Percentiles rank a stretch among this genome's conserved stretches.
Conservation (phyloP, 352 stramenopile genomes). For the Phytopythium boreale region DNA sequence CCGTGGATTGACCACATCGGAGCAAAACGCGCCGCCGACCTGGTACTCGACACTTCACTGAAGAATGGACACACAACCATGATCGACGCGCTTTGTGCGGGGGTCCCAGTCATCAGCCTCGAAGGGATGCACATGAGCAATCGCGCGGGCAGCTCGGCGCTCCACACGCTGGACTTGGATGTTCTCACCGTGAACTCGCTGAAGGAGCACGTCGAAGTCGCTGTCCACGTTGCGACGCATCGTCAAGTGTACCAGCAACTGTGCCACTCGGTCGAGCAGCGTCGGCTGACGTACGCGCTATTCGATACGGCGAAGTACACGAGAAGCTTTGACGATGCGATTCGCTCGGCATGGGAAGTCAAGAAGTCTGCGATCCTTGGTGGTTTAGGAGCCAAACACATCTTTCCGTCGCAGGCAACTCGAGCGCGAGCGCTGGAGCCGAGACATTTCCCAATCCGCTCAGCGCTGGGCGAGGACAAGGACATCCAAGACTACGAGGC, state of each 20-base stretch:
- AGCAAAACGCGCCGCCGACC: constrained; percentile 61
- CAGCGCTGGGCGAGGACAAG: constrained; percentile 30
- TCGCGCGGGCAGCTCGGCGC: constrained; percentile 51
- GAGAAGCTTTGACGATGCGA: constrained; percentile 34
- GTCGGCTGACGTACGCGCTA: constrained; percentile 41
- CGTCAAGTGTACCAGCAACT: constrained; percentile 28
- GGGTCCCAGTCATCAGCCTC: constrained; percentile 69
- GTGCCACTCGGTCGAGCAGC: constrained; percentile 35
- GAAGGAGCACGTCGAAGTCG: constrained; percentile 82
- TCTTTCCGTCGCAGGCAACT: constrained; percentile 30
- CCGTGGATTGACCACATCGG: constrained; percentile 82
- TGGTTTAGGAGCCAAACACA: constrained; percentile 15
- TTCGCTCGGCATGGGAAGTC: constrained; percentile 48
- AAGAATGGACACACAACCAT: constrained; percentile 87
- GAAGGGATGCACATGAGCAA: constrained; percentile 71
- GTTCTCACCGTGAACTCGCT: constrained; percentile 59
- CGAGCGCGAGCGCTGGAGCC: constrained; percentile 14
- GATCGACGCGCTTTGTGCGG: constrained; percentile 74
- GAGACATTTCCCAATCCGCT: constrained; percentile 33
- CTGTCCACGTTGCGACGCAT: constrained; percentile 46
- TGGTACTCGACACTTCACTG: constrained; percentile 77
- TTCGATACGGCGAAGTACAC: constrained; percentile 70
- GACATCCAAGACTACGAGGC: constrained; percentile 36
- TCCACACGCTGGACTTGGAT: constrained; percentile 47
- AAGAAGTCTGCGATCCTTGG: constrained; percentile 21